A percentile compares a stretch with the other conserved stretches of the same genome.
Evolutionary conservation across 208 protist genomes (phyloP).

Genomic region (Wallacemonas sp.): DNA sequence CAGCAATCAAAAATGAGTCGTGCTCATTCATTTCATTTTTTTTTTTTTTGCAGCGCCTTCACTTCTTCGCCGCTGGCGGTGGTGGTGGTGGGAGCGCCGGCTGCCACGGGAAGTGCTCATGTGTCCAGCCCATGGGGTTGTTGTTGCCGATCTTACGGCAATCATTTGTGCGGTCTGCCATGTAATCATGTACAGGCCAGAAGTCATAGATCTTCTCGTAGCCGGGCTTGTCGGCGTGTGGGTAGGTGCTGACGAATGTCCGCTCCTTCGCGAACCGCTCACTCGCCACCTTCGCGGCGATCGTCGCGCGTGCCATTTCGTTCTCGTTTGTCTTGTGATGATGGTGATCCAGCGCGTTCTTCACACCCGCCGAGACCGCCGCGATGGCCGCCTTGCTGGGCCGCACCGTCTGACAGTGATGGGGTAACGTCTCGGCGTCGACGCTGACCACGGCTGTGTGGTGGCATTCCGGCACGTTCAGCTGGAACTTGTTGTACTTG

Average conservation of each 20-base stretch:
- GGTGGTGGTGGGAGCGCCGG: conserved; percentile 20
- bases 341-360: conserved; percentile 32
- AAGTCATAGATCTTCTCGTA: conserved; percentile 19
- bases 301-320: conserved; percentile 63
- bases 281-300: conserved; percentile 48
- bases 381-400: conserved; percentile 27
- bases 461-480: conserved; percentile 39
- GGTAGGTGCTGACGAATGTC: conserved; percentile 54
- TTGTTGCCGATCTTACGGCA: conserved; percentile 52
- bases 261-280: conserved; percentile 62
- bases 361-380: conserved; percentile 33
- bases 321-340: conserved; percentile 33
- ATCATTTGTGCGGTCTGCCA: conserved; percentile 35
- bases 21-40: not conserved
- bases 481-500: conserved; percentile 52
- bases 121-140: conserved; percentile 69
- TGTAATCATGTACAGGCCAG: conserved; percentile 29
- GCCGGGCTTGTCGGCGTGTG: conserved; percentile 21
- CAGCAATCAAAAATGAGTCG: no score
- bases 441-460: conserved; percentile 20
- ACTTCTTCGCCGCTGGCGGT: conserved; percentile 37
- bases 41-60: not conserved
- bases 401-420: conserved; percentile 26
- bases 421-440: conserved; percentile 14
- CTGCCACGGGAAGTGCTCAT: conserved; percentile 60